Conservation (phyloP, 306 rosid species). For the Erythrophleum fordii region DNA sequence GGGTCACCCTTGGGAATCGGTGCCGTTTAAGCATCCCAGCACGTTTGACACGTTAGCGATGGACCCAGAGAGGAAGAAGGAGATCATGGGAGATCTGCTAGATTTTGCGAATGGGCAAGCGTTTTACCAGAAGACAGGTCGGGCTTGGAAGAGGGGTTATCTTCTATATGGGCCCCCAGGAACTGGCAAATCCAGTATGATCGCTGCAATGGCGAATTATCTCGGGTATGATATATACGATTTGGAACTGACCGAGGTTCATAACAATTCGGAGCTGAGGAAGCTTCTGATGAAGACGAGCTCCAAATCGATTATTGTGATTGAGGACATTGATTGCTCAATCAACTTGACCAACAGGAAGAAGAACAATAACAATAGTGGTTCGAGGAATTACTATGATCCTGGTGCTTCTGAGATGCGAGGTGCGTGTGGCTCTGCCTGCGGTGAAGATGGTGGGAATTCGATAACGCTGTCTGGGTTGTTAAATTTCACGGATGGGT, state of each 20-base stretch:
- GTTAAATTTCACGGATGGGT: conserved; percentile 90
- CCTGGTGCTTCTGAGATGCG: conserved; percentile 39
- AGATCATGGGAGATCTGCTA: conserved; percentile 76
- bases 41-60: conserved; percentile 91
- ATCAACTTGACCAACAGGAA: conserved; percentile 65
- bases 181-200: conserved; percentile 93
- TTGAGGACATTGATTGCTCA: conserved; percentile 95
- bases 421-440: conserved; percentile 36
- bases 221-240: conserved; percentile 93
- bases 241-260: conserved; percentile 89
- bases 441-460: conserved; percentile 63
- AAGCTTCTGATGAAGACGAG: conserved; percentile 92
- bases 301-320: conserved; percentile 86
- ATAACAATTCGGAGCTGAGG: conserved; percentile 82
- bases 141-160: conserved; percentile 97
- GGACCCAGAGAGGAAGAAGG: conserved; percentile 70
- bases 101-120: conserved; percentile 83
- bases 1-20: conserved; percentile 99
- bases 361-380: conserved; percentile 15
- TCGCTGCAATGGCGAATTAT: conserved; percentile 93
- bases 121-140: conserved; percentile 84
- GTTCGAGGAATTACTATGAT: conserved; percentile 45
- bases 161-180: conserved; percentile 94
- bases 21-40: conserved; percentile 94
- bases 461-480: conserved; percentile 88